Conservation (phyloP, 2,329 filamentous ascomycete genomes). For the Fusarium virguliforme region DNA sequence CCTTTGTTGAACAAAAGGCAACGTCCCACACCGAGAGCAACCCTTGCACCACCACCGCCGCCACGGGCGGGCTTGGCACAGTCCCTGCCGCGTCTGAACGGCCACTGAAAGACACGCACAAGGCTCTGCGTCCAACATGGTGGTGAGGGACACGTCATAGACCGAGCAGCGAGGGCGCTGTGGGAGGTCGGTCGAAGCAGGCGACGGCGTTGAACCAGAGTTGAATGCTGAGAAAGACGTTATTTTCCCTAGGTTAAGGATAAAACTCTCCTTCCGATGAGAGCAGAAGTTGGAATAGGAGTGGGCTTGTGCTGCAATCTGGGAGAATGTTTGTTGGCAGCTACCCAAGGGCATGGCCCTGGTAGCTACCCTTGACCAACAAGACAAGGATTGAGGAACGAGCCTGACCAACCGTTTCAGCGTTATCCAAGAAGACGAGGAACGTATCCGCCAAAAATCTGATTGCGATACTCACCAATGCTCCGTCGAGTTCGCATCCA, state of each 20-base stretch:
- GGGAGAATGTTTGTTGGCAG: no score
- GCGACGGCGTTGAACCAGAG: no score
- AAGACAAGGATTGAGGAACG: background rate
- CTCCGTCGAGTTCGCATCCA: no score
- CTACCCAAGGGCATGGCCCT: background rate
- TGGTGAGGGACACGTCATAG: background rate
- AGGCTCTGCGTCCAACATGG: background rate
- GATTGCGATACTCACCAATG: no score
- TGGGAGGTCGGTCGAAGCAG: background rate
- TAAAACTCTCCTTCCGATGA: no score
- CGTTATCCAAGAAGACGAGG: background rate
- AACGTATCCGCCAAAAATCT: no score
- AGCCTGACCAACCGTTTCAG: background rate
- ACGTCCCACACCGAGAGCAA: background rate
- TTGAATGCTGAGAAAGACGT: no score
- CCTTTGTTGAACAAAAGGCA: no score
- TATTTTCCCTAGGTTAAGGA: no score
- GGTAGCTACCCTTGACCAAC: background rate
- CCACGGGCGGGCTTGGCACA: background rate
- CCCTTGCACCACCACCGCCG: background rate
- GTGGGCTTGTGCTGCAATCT: no score
- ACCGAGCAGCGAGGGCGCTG: background rate
- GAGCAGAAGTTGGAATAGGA: no score
- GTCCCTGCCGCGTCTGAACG: background rate
- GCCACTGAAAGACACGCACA: background rate